Base-by-base conservation (phyloP, 163 green algal species). In the Scenedesmus sp. region DNA sequence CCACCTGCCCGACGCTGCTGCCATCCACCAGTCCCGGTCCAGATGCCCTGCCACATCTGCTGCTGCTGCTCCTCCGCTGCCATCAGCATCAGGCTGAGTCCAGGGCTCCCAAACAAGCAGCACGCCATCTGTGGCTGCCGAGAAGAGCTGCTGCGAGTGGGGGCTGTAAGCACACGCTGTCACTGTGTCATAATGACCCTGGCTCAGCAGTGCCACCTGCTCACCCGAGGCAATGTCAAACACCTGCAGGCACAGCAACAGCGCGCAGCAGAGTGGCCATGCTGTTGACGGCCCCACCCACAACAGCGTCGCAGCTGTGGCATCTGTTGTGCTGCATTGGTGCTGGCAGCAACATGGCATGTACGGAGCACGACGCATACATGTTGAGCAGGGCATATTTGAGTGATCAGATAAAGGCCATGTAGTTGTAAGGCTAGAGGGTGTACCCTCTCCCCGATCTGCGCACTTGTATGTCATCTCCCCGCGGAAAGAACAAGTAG, bases 401-500 rank as follows among this genome's bases (percentile, higher is more conserved):
- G 34, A 46, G 34, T 46, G 34, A 46, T 46, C 34, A 46, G 34
- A 46, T 46, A 46, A 46, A 46, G 34, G 34, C 34, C 34, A 46
- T 46, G 34, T 46, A 46, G 34, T 46, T 46, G 34, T 46, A 46
- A 46, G 34, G 34, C 34, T 46, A 46, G 34, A 46, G 34, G 34
- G 34, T 46, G 34, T 46, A 46, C 34, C 34, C 34, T 46, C 34
- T 46, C 34, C 34, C 34, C 34, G 15, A 12, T 10, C 16, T 57
- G 34, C 92, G 1, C 56, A 95, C 93, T 86, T 96, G 93, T 7
- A 96, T 85, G 9, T 93, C 93, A 7, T 91, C 94, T 6, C 95
- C 97, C 13, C 95, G 96, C 0, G 97, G 97, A 77, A 97, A 92
- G 88, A 98, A 99, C 9, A 98, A 66, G 2, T 95, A 57, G 2